A percentile compares a stretch with the other conserved stretches of the same genome.
phyloP scores from a whole-genome alignment of 208 protist species.

The Polymyxa betae region DNA sequence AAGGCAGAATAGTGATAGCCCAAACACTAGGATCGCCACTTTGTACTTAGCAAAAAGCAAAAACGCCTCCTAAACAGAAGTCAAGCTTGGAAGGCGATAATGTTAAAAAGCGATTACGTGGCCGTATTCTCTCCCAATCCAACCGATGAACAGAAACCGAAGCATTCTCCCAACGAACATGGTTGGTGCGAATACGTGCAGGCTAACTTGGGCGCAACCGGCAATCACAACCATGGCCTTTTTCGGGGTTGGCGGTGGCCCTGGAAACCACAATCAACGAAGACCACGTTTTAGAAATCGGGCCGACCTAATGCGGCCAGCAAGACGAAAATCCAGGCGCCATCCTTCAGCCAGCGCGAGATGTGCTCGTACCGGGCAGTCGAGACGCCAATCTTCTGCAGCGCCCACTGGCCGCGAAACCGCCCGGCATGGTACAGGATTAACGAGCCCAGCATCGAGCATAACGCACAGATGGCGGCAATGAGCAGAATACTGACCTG shows the following conservation, averaged over 20 bases:
- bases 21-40: neutral
- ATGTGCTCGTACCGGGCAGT: slow-evolving; percentile 11
- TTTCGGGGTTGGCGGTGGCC: neutral
- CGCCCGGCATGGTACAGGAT: neutral
- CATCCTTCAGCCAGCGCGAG: neutral
- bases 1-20: neutral
- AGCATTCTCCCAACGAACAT: slow-evolving; percentile 2
- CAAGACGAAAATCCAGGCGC: slow-evolving; percentile 6
- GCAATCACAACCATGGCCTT: slow-evolving; percentile 40
- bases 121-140: slow-evolving; percentile 12
- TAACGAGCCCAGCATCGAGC: slow-evolving; percentile 32
- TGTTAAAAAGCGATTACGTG: no score
- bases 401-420: neutral
- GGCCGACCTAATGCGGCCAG: neutral
- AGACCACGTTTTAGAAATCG: neutral
- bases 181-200: neutral
- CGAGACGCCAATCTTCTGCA: neutral
- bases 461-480: neutral
- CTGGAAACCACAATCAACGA: no score
- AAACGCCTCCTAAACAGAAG: no score
- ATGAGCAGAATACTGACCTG: neutral
- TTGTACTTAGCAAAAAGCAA: neutral
- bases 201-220: slow-evolving; percentile 14
- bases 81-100: no score
- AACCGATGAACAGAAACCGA: slow-evolving; percentile 31